Base-by-base conservation (phyloP, 2,329 filamentous ascomycete species). In the Aaosphaeria arxii region DNA sequence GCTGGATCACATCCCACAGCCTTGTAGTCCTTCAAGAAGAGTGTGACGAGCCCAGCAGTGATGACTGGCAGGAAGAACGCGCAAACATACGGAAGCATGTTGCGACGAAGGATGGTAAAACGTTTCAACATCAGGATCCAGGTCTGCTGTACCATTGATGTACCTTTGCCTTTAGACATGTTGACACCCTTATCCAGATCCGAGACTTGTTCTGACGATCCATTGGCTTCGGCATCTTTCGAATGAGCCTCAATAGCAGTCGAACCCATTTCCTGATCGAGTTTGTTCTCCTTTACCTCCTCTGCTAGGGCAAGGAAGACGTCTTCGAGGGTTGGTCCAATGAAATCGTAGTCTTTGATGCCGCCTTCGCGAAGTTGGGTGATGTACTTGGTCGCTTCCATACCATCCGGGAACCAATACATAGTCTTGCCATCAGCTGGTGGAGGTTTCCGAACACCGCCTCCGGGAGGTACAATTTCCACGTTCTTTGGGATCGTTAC, bases 311-410 rank as follows among this genome's bases (percentile, higher is more conserved):
- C 86, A 28, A 96, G 73, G 69, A 96, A 96, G 0, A 96, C 91
- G 57, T 96, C 91, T 66, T 96, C 92, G 38, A 96, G 91, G 0
- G 89, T 95, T 0, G 91, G 92, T 0, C 90, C 90, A 11, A 87
- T 88, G 56, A 96, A 88, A 49, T 91, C 85, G 66, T 95, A 96
- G 49, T 95, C 87, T 11, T 77, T 77, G 38, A 95, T 78, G 0
- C 83, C 83, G 1, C 78, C 74, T 1, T 76, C 71, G 64, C 95
- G 87, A 1, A 96, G 76, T 7, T 78, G 70, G 42, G 80, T 78
- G 53, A 95, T 87, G 41, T 92, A 86, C 4, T 78, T 71, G 0
- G 89, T 87, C 0, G 89, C 89, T 41, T 86, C 77, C 13, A 77
- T 73, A 1, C 90, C 94, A 6, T 85, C 80, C 0, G 83, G 74